Conservation (phyloP, 345 rosid species). For the Capsella bursapastoris region DNA sequence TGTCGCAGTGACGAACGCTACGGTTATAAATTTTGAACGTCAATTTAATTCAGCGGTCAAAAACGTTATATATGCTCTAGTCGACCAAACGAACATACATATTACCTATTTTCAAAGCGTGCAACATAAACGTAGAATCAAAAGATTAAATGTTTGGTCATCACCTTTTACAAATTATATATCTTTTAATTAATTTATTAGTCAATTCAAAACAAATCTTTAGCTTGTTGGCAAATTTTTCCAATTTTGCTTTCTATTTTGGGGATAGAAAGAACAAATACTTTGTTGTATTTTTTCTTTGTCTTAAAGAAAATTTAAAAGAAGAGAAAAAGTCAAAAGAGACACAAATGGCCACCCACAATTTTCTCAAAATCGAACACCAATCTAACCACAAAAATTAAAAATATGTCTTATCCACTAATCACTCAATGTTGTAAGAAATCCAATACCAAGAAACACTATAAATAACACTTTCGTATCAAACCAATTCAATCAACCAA, state of each 20-base stretch:
- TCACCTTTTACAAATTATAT: no score
- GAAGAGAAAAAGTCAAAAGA: constrained; percentile 23
- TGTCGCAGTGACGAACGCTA: no score
- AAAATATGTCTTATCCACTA: neutral
- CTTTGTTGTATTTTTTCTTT: no score
- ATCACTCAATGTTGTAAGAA: neutral
- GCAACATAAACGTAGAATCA: neutral
- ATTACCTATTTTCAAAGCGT: no score
- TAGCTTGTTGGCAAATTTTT: neutral
- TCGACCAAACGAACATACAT: no score
- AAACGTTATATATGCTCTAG: no score
- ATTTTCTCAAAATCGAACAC: constrained; percentile 33
- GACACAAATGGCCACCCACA: constrained; percentile 32
- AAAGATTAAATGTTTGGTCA: no score
- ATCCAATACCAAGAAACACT: constrained; percentile 5
- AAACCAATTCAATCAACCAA: constrained; percentile 34
- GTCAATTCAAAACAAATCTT: no score
- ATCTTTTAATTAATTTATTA: no score
- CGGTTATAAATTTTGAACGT: no score
- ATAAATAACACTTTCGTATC: constrained; percentile 25
- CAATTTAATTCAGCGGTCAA: no score
- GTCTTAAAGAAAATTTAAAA: constrained; percentile 14
- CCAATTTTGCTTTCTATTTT: neutral
- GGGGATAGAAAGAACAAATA: neutral
- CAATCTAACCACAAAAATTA: constrained; percentile 33